Conservation (phyloP, 2,329 filamentous ascomycete genomes). For the Fusarium nelsonii region DNA sequence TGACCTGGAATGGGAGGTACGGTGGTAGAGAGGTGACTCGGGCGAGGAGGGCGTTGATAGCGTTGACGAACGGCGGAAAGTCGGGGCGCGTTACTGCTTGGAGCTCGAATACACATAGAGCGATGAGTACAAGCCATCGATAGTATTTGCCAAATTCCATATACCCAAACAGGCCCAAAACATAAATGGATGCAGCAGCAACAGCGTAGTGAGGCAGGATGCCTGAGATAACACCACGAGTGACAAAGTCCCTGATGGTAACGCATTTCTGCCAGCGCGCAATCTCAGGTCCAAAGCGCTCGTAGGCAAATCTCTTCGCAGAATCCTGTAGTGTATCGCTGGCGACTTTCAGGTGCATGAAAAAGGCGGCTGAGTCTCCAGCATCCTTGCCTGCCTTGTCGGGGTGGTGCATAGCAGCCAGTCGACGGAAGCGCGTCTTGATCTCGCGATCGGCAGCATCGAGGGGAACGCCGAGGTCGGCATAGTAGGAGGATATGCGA, state of each 20-base stretch:
- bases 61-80: constrained; percentile 60
- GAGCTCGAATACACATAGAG: constrained; percentile 68
- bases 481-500: constrained; percentile 80
- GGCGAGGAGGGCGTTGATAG: constrained; percentile 61
- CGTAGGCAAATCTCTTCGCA: constrained; percentile 85
- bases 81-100: constrained; percentile 67
- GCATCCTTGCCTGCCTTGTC: constrained; percentile 75
- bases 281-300: constrained; percentile 84
- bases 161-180: constrained; percentile 74
- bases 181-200: constrained; percentile 69
- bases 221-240: constrained; percentile 70
- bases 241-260: constrained; percentile 79
- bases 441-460: constrained; percentile 79
- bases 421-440: constrained; percentile 85
- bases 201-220: constrained; percentile 72
- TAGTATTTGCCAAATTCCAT: constrained; percentile 75
- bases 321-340: constrained; percentile 85
- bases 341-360: constrained; percentile 85
- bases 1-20: constrained; percentile 87
- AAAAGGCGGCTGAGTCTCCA: constrained; percentile 62
- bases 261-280: constrained; percentile 73
- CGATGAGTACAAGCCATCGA: constrained; percentile 70
- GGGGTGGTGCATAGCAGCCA: constrained; percentile 80
- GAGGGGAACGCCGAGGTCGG: constrained; percentile 77
- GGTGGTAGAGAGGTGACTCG: constrained; percentile 63